Evolutionary conservation across 345 rosid species (phyloP), one percentile per base, ranked within the genome.

Genomic region (Barbarea vulgaris): DNA sequence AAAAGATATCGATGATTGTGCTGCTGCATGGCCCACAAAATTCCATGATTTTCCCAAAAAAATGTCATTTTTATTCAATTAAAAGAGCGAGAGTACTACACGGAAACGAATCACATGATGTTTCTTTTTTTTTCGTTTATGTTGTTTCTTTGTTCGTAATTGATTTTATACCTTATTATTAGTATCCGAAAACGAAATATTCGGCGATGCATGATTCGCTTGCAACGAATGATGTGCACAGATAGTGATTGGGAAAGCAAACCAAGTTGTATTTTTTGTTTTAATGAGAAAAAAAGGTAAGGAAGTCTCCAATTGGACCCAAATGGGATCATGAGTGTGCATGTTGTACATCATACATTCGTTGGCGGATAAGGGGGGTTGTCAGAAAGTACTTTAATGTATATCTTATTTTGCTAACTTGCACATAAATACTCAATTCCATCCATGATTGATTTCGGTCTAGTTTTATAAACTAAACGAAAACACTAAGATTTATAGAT

Each of bases 331-430:
- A 6, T 18, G n/a, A 11, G 1, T 59, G 24, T 59, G 24, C 50
- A 24, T 41, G 53, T 63, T 24, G 33, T 31, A 17, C 54, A 68
- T 53, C 36, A 42, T 12, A 19, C 65, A 65, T 33, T 51, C 66
- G 72, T 24, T 74, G 64, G 66, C 66, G 9, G 78, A 56, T 65
- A 65, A 64, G 65, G 21, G 18, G 21, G 15, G 4, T 47, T 53
- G 46, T 25, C 36, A 42, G 19, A 41, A 11, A 15, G 2, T 36
- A 24, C 36, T 51, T 63, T 65, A 28, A 44, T 64, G 54, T 44
- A 25, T 13, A 37, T 37, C 66, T 42, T 13, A 39, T 12, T 42
- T 15, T 42, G 48, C 9, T 15, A 15, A 15, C 48, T 41, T 2
- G n/a, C 46, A 39, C 15, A 37, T 37, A 37, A 37, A 10, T 37